phyloP scores from a whole-genome alignment of 176 grass and related monocot genomes.

The Typha latifolia region DNA sequence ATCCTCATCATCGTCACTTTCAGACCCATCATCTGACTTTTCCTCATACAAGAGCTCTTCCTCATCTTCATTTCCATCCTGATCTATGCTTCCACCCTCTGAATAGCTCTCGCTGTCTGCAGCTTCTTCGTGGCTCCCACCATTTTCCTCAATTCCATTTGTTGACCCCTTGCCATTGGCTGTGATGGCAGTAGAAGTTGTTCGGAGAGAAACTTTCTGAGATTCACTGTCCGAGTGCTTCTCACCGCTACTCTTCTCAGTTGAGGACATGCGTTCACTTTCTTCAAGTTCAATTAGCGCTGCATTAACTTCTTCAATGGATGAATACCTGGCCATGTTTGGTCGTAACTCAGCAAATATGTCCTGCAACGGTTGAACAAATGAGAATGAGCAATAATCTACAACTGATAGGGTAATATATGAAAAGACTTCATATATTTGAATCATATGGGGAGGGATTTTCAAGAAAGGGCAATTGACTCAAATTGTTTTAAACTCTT shows the following conservation, averaged over 20 bases:
- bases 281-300: constrained; percentile 86
- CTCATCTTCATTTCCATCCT: constrained; percentile 58
- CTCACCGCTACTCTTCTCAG: constrained; percentile 47
- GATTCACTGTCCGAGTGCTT: constrained; percentile 58
- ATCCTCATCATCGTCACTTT: constrained; percentile 80
- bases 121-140: constrained; percentile 42
- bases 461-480: too few relatives aligned
- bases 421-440: neutral
- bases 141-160: constrained; percentile 59
- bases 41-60: constrained; percentile 78
- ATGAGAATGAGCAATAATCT: neutral
- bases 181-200: constrained; percentile 12
- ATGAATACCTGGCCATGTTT: constrained; percentile 82
- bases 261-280: constrained; percentile 43
- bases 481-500: too few relatives aligned
- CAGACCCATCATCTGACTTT: constrained; percentile 71
- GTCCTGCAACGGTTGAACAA: constrained; percentile 41
- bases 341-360: constrained; percentile 70
- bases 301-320: constrained; percentile 67
- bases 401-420: neutral
- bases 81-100: constrained; percentile 60
- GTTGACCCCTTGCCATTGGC: constrained; percentile 37
- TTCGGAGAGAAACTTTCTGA: constrained; percentile 38
- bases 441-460: too few relatives aligned
- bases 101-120: constrained; percentile 89